Percentiles rank a stretch among this genome's conserved stretches.
These are phyloP conservation scores for Amborella trichopoda DNA, from an alignment of 164 flowering plant species.

Conservation along the genomic window DNA sequence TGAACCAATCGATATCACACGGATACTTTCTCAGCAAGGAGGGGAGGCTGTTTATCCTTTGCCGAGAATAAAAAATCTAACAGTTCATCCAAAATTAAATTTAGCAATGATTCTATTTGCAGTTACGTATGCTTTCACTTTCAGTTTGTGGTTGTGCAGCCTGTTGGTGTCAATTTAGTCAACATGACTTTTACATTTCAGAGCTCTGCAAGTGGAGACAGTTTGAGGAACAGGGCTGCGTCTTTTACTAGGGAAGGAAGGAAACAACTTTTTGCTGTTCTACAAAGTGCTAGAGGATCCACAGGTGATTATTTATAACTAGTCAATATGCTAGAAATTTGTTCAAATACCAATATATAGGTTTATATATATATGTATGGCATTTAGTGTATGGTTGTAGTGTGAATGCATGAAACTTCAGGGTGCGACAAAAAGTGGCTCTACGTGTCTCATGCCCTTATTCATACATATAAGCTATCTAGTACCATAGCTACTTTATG, in stretches of 20 bases:
- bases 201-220: slow-evolving; percentile 55
- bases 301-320: slow-evolving; percentile 47
- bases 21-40: slow-evolving; percentile 81
- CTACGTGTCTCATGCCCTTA: too few species aligned
- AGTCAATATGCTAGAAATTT: too few species aligned
- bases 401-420: too few species aligned
- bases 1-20: slow-evolving; percentile 83
- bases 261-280: slow-evolving; percentile 90
- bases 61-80: slow-evolving; percentile 64
- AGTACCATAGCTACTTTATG: too few species aligned
- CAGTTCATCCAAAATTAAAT: slow-evolving; percentile 82
- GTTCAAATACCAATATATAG: too few species aligned
- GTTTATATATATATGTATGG: too few species aligned
- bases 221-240: slow-evolving; percentile 58
- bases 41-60: slow-evolving; percentile 95
- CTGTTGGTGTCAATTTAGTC: too few species aligned
- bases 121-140: slow-evolving; percentile 61
- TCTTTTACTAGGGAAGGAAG: slow-evolving; percentile 90
- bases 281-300: slow-evolving; percentile 98
- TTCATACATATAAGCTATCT: too few species aligned
- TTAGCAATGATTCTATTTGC: slow-evolving; percentile 78
- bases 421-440: too few species aligned
- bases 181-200: slow-evolving; percentile 19
- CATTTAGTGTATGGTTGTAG: too few species aligned
- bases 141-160: too few species aligned